These are phyloP conservation scores for Sechiopsis laciniata DNA, from an alignment of 306 rosid genomes.

Conservation along the genomic window DNA sequence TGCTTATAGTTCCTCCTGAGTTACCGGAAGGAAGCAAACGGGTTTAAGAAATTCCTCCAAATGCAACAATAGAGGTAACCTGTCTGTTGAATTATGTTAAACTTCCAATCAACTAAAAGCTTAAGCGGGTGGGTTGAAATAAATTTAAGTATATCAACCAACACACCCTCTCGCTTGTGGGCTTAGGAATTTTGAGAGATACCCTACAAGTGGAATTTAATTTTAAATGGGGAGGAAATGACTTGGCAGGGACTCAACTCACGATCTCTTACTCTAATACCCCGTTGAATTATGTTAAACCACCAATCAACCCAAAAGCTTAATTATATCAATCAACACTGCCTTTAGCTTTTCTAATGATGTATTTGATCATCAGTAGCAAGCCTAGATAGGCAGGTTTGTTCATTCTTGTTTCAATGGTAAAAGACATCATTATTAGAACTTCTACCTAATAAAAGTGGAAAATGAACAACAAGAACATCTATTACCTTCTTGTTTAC, in stretches of 20 bases:
- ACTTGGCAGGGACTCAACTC: too few relatives aligned
- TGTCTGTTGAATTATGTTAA: neutral
- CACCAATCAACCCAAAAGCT: too few relatives aligned
- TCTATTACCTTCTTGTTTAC: conserved; percentile 25
- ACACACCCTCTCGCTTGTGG: too few relatives aligned
- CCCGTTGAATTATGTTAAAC: too few relatives aligned
- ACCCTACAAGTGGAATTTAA: too few relatives aligned
- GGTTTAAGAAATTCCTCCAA: conserved; percentile 93
- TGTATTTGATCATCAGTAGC: conserved; percentile 2
- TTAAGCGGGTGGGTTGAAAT: too few relatives aligned
- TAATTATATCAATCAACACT: too few relatives aligned
- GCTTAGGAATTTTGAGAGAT: too few relatives aligned
- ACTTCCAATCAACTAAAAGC: too few relatives aligned
- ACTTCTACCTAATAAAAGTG: neutral
- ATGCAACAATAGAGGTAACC: conserved; percentile 82
- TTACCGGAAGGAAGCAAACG: conserved; percentile 87
- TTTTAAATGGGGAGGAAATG: too few relatives aligned
- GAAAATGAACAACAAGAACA: neutral
- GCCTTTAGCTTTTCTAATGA: neutral
- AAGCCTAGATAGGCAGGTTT: neutral
- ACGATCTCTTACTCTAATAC: too few relatives aligned
- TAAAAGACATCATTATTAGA: neutral
- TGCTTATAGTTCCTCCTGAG: conserved; percentile 82
- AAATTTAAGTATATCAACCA: too few relatives aligned
- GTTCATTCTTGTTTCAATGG: conserved; percentile 4